Evolutionary conservation across 768 basidiomycete genomes (phyloP), one percentile per base, ranked within the genome.

Genomic region (Boletus rex-veris): DNA sequence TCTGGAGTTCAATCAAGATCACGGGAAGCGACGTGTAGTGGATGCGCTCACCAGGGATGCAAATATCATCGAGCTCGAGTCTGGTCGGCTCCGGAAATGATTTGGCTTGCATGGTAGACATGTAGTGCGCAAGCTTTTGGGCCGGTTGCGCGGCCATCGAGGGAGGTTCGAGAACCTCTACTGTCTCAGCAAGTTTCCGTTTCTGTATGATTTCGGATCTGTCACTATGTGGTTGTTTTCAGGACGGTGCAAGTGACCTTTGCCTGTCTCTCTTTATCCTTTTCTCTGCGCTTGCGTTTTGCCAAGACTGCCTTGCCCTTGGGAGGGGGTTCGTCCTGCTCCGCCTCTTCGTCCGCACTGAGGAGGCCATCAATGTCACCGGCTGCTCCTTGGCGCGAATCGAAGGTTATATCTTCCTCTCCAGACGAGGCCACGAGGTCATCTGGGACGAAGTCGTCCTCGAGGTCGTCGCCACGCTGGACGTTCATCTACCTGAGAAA

Each of bases 21-120:
- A 68, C 69, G 58, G 53, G 44, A 58, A 24, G 21, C 37, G 40
- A 33, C 19, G 48, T 18, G 42, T 21, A 16, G 24, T 18, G 38
- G n/a, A 57, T 9, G 44, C 4, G 69, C 83, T 58, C 66, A 92
- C 94, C 83, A 64, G 87, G 88, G 69, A 97, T 86, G 47, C 75
- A 76, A 42, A 86, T 74, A 61, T 96, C 93, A 12, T 82, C 80
- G 36, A 95, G 77, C 73, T 98, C 95, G 54, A 98, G 76, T 12
- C 74, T 73, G 8, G 87, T 88, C 62, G 88, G 72, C 45, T 86
- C 79, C 3, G 84, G 75, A 62, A 86, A 88, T 4, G 82, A 78
- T 62, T 84, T 89, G 45, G 77, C 77, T 65, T 92, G 91, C 72
- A 85, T 77, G 24, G 78, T 66, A 9, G 80, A 73, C 18, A 95